Evolutionary conservation across 1,139 yeast species (phyloP), one percentile per base, ranked within the genome.

Genomic region (Starmera stellimalicola): DNA sequence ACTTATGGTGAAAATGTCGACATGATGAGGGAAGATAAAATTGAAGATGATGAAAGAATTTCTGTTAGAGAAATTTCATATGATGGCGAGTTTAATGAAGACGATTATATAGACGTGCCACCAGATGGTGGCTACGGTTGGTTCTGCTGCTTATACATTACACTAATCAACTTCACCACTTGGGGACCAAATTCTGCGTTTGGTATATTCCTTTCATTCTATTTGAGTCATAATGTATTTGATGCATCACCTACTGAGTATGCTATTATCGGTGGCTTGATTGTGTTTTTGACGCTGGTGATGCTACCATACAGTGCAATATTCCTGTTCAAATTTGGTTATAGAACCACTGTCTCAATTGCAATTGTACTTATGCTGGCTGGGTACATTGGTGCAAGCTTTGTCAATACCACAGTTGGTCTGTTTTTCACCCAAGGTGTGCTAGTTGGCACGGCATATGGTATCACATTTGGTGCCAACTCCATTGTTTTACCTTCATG

Each of bases 111-210:
- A 3, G 64, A 60, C 30, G 58, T 62, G 26, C 80, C 79, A 2
- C 76, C 79, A 2, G 91, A 80, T 55, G 73, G 74, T 18, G n/a
- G n/a, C 0, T 70, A 70, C 41, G 85, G 84, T 1, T 81, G 91
- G 87, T 70, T 77, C 7, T 67, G 77, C 35, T 73, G 77, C 0
- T 35, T 68, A 3, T 70, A 80, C 43, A 71, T 71, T 1, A 62
- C 72, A 52, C 47, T 68, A 19, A 62, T 76, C 31, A 67, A 69
- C 44, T 66, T 74, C 39, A 59, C 73, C 20, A 71, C 87, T 1
- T 82, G 94, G 94, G 94, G 94, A 16, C 63, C 77, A 30, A 78
- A 77, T 47, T 71, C 83, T 5, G 70, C 74, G 1, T 82, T 68
- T 48, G 88, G 91, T 32, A 79, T 82, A 4, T 79, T 73, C 45